Conservation (phyloP, 2,329 filamentous ascomycete genomes). For the Penicillium sp. region DNA sequence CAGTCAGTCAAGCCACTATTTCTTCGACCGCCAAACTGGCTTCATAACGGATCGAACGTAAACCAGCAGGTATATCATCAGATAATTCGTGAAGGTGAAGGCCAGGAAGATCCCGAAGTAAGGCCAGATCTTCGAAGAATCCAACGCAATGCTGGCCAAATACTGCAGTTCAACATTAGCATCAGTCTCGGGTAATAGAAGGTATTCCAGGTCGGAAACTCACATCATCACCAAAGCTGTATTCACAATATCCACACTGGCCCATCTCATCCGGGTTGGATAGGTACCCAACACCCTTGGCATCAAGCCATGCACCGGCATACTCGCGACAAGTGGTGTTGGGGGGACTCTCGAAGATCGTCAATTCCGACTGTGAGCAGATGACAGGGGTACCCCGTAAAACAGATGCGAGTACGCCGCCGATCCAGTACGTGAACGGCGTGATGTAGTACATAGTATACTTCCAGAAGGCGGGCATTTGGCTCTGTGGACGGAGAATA, state of each 20-base stretch:
- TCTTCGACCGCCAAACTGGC: conserved; percentile 25
- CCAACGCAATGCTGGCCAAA: conserved; percentile 29
- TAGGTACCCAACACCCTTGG: conserved; percentile 67
- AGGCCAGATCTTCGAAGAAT: conserved; percentile 35
- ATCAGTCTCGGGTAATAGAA: not conserved
- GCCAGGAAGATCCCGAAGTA: conserved; percentile 36
- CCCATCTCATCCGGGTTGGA: conserved; percentile 57
- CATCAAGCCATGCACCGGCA: conserved; percentile 64
- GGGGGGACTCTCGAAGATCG: conserved; percentile 62
- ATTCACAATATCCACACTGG: conserved; percentile 76
- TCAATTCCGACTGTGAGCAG: conserved; percentile 63
- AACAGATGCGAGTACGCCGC: conserved; percentile 73
- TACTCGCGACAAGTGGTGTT: conserved; percentile 69
- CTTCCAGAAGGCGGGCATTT: conserved; percentile 75
- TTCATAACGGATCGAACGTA: conserved; percentile 35
- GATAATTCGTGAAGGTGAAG: conserved; percentile 35
- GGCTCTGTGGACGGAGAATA: conserved; percentile 71
- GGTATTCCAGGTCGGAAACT: conserved; percentile 7
- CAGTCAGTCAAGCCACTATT: conserved; percentile 10
- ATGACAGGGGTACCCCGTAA: conserved; percentile 61
- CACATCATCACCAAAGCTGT: conserved; percentile 44
- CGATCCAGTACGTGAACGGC: conserved; percentile 77
- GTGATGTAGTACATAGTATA: conserved; percentile 80
- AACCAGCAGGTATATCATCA: conserved; percentile 36
- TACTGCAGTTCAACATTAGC: conserved; percentile 24